Evolutionary conservation across 2,329 filamentous ascomycete genomes (phyloP).

Genomic region (Neonectria magnoliae): DNA sequence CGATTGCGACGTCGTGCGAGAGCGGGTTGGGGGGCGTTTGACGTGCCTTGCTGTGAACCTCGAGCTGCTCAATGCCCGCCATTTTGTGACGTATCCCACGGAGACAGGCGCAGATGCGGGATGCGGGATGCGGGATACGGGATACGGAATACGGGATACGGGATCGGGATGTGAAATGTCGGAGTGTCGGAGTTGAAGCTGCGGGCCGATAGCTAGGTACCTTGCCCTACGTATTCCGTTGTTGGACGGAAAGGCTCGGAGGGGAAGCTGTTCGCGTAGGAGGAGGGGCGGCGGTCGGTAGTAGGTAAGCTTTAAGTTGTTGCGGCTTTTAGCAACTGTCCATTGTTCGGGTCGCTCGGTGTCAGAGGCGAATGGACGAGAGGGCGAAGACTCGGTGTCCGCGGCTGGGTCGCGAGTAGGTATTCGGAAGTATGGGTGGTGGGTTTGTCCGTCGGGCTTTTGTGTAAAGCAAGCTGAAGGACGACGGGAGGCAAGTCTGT

Average conservation of each 20-base stretch:
- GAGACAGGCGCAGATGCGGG: slow-evolving; percentile 1
- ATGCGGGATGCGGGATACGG: slow-evolving; percentile 1
- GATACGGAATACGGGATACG: slow-evolving; percentile 1
- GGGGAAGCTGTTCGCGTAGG: background rate
- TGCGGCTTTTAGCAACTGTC: slow-evolving; percentile 31
- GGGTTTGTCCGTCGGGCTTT: slow-evolving; percentile 4
- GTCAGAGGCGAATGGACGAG: slow-evolving; percentile 21
- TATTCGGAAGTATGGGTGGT: background rate
- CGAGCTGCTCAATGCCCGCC: slow-evolving; percentile 95
- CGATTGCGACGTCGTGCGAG: background rate
- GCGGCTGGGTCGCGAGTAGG: slow-evolving; percentile 20
- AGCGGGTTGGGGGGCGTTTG: background rate
- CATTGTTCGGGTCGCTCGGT: slow-evolving; percentile 37
- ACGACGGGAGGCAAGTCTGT: slow-evolving; percentile 26
- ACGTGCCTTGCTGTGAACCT: slow-evolving; percentile 94
- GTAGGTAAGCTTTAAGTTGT: slow-evolving; percentile 13
- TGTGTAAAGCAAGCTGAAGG: slow-evolving; percentile 23
- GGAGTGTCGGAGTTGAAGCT: slow-evolving; percentile 18
- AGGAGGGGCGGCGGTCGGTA: background rate
- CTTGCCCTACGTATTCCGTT: background rate
- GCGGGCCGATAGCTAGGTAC: slow-evolving; percentile 15
- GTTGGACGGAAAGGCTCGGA: background rate
- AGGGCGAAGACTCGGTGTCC: slow-evolving; percentile 23
- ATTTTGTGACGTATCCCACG: slow-evolving; percentile 58
- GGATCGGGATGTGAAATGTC: background rate